phyloP scores from a whole-genome alignment of 768 basidiomycete genomes.

The Lactarius quietus region DNA sequence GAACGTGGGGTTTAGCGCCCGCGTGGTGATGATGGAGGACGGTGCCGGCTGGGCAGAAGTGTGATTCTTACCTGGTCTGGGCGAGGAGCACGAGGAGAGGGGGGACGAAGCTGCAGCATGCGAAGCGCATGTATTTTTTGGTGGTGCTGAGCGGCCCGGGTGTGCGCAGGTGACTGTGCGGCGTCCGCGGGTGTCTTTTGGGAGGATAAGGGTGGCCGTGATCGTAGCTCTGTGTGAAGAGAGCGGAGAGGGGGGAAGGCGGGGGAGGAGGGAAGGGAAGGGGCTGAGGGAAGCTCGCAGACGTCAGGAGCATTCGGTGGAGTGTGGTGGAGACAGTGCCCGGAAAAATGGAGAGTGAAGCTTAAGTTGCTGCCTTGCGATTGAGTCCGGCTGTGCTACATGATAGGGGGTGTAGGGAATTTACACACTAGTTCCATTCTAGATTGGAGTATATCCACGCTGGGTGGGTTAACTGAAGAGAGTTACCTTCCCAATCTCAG shows the following conservation, averaged over 20 bases:
- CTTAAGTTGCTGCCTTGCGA: neutral
- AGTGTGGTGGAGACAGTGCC: neutral
- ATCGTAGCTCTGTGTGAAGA: neutral
- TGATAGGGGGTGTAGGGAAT: neutral
- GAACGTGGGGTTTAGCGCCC: neutral
- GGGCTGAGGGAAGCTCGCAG: neutral
- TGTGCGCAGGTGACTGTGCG: neutral
- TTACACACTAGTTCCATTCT: neutral
- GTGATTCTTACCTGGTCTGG: constrained; percentile 7
- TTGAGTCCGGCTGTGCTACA: neutral
- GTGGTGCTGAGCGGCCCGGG: neutral
- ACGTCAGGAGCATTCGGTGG: neutral
- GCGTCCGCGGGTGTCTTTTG: neutral
- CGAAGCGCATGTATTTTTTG: constrained; percentile 13
- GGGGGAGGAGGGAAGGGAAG: neutral
- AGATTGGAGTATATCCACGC: neutral
- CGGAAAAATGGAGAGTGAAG: neutral
- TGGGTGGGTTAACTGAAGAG: neutral
- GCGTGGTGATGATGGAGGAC: neutral
- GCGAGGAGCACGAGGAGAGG: constrained; percentile 2
- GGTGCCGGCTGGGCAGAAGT: neutral
- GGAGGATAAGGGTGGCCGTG: neutral
- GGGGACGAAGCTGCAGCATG: neutral
- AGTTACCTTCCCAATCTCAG: neutral
- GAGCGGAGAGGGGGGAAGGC: neutral